Percentiles rank a stretch among this genome's conserved stretches.
Conservation (phyloP, 345 rosid genomes). For the Gossypium longicalyx region DNA sequence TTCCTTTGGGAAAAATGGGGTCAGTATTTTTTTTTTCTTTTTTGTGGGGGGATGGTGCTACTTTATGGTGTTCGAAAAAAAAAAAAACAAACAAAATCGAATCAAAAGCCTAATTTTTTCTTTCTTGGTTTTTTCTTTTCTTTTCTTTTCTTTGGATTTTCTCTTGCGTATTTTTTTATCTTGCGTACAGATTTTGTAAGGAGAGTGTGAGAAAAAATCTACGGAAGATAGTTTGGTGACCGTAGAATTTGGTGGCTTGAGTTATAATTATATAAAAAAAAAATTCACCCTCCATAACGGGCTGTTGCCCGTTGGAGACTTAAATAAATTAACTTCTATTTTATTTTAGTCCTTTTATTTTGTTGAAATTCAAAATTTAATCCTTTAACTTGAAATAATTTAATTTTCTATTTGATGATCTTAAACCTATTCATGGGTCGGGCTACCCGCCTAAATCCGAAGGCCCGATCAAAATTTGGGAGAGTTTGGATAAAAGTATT, state of each 20-base stretch:
- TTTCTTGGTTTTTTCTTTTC: neutral
- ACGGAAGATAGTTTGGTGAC: slow-evolving; percentile 5
- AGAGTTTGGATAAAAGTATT: too few relatives aligned
- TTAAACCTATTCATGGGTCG: too few relatives aligned
- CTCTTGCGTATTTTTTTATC: neutral
- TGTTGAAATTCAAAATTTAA: neutral
- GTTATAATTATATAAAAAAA: neutral
- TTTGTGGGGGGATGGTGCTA: too few relatives aligned
- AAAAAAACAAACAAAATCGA: too few relatives aligned
- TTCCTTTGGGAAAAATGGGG: too few relatives aligned
- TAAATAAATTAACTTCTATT: neutral
- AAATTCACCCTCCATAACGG: neutral
- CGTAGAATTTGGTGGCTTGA: slow-evolving; percentile 11
- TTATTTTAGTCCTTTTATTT: too few relatives aligned
- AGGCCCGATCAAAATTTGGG: too few relatives aligned
- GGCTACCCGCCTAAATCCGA: rapidly evolving
- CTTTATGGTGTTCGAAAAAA: too few relatives aligned
- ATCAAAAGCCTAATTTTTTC: too few relatives aligned
- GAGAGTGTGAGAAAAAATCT: slow-evolving; percentile 15
- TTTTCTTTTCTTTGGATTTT: neutral
- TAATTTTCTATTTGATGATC: too few relatives aligned
- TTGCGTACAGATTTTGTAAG: slow-evolving; percentile 1
- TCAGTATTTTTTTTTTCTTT: too few relatives aligned
- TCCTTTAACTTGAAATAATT: neutral
- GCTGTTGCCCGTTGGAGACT: neutral